phyloP scores from a whole-genome alignment of 768 basidiomycete genomes.

The Kwoniella europaea region DNA sequence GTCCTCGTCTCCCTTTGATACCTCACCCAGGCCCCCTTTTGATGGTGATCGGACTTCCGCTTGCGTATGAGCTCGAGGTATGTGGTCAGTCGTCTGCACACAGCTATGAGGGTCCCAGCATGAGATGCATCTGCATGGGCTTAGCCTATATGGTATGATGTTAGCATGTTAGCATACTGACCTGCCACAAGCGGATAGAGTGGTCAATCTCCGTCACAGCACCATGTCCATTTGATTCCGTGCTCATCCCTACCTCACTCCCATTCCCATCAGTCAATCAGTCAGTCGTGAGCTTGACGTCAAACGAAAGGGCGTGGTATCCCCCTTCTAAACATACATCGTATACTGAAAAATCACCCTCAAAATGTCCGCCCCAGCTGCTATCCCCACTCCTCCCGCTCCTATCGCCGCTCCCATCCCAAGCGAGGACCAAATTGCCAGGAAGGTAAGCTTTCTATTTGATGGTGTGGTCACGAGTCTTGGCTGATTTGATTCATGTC shows the following conservation, averaged over 20 bases:
- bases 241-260: neutral
- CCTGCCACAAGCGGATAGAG: constrained; percentile 12
- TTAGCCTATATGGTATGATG: neutral
- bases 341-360: neutral
- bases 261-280: neutral
- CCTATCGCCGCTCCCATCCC: constrained; percentile 64
- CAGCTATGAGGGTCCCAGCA: too few species aligned
- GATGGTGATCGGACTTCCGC: neutral
- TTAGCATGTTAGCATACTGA: neutral
- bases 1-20: neutral
- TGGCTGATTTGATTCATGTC: neutral
- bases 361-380: constrained; percentile 41
- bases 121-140: too few species aligned
- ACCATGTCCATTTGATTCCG: neutral
- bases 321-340: neutral
- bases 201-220: constrained; percentile 4
- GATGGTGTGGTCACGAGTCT: neutral
- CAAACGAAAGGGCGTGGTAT: neutral
- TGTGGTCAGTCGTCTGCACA: too few species aligned
- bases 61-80: neutral
- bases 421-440: constrained; percentile 85
- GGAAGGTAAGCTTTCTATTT: constrained; percentile 70
- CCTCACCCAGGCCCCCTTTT: neutral
- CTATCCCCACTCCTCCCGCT: constrained; percentile 42
- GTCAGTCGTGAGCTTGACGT: neutral